phyloP scores from a whole-genome alignment of 2,329 filamentous ascomycete species.

The Scedosporium boydii region DNA sequence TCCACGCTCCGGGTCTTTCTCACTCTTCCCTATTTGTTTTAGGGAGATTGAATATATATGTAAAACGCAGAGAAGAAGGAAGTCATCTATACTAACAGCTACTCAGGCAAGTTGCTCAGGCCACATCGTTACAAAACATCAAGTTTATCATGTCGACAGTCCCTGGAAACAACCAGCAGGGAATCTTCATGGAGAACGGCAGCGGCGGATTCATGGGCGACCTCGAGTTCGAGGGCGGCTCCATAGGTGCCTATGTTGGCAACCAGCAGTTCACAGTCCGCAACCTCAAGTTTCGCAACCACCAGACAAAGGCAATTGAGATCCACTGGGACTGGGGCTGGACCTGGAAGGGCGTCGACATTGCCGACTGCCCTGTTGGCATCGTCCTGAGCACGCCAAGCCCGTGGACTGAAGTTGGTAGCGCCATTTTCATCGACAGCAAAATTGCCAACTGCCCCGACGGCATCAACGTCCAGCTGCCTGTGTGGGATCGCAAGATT shows the following conservation, averaged over 20 bases:
- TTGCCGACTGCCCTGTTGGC: conserved; percentile 2
- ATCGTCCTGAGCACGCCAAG: neutral
- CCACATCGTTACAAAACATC: conserved; percentile 2
- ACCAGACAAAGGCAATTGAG: conserved; percentile 50
- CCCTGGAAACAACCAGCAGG: conserved; percentile 4
- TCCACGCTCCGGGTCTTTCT: neutral
- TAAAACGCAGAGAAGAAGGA: conserved; percentile 11
- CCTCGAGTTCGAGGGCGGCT: conserved; percentile 50
- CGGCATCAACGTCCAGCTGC: conserved; percentile 28
- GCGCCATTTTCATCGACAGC: conserved; percentile 42
- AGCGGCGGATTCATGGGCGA: conserved; percentile 40
- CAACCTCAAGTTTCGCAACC: conserved; percentile 56
- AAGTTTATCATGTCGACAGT: neutral
- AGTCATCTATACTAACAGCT: neutral
- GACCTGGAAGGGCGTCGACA: conserved; percentile 28
- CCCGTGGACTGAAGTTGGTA: conserved; percentile 7
- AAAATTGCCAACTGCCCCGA: conserved; percentile 62
- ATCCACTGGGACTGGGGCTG: conserved; percentile 70
- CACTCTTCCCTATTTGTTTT: neutral
- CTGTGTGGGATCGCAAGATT: too few species aligned
- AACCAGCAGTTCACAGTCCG: conserved; percentile 62
- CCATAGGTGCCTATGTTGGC: conserved; percentile 31
- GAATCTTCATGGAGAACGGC: conserved; percentile 22
- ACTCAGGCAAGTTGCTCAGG: conserved; percentile 5
- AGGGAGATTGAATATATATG: conserved; percentile 9